A percentile compares a stretch with the other conserved stretches of the same genome.
These are phyloP conservation scores for Kokia cookei DNA, from an alignment of 441 rosid genomes.

Conservation along the genomic window DNA sequence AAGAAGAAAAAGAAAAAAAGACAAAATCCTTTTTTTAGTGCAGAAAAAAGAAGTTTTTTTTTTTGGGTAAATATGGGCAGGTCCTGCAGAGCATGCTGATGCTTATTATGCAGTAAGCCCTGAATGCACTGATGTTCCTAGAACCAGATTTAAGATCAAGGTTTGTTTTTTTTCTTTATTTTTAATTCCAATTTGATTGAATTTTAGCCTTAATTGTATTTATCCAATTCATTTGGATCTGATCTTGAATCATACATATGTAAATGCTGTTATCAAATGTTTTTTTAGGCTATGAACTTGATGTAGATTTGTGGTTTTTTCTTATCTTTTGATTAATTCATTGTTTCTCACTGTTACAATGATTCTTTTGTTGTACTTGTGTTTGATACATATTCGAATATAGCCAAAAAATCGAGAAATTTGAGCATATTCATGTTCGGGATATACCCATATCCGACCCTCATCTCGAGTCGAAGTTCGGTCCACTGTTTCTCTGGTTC, in stretches of 20 bases:
- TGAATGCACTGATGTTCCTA: conserved; percentile 88
- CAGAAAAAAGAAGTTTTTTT: not conserved
- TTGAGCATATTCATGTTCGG: not conserved
- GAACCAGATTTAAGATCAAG: conserved; percentile 80
- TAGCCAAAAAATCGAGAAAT: not conserved
- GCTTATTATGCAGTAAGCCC: conserved; percentile 83
- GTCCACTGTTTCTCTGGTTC: not conserved
- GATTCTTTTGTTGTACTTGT: not conserved
- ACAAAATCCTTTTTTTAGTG: not conserved
- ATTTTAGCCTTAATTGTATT: not conserved
- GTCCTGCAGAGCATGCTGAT: conserved; percentile 64
- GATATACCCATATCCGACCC: not conserved
- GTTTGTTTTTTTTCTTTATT: conserved; percentile 25
- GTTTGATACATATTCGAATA: not conserved
- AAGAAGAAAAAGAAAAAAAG: not conserved
- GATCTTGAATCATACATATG: not conserved
- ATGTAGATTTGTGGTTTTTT: not conserved
- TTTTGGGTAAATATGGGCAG: conserved; percentile 61
- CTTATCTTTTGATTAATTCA: not conserved
- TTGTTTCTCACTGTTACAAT: not conserved
- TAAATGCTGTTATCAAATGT: not conserved
- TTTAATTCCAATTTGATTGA: not conserved
- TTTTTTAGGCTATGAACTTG: not conserved
- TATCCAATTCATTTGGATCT: not conserved
- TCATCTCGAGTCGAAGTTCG: not conserved